Conservation (phyloP, 371 early-diverging fungal species). For the Rhizoclosmatium hyalinum region DNA sequence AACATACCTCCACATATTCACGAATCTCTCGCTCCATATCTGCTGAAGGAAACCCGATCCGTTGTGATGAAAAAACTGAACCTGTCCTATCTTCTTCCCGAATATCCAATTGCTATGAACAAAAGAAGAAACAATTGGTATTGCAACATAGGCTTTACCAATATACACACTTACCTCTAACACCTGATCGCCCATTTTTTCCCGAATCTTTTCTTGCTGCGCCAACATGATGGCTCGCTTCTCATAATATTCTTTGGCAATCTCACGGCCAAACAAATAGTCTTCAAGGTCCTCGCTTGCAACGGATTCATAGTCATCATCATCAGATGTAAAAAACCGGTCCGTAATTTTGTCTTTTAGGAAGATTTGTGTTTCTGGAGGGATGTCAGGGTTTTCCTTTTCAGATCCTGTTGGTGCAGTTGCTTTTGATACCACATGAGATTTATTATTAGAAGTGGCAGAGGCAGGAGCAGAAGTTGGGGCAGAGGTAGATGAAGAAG, state of each 20-base stretch:
- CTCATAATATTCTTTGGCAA: slow-evolving; percentile 37
- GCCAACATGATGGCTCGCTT: slow-evolving; percentile 30
- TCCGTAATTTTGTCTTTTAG: slow-evolving; percentile 33
- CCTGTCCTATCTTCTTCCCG: slow-evolving; percentile 13
- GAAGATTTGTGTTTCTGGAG: not conserved
- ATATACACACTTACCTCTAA: slow-evolving; percentile 11
- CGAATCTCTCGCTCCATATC: slow-evolving; percentile 2
- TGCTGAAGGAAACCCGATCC: slow-evolving; percentile 15
- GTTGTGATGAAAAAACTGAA: slow-evolving; percentile 13
- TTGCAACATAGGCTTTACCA: too few species aligned
- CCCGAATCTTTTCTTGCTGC: slow-evolving; percentile 20
- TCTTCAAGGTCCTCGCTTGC: slow-evolving; percentile 37
- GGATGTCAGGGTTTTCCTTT: not conserved
- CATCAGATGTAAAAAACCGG: slow-evolving; percentile 8
- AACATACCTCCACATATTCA: slow-evolving; percentile 5
- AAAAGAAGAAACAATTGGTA: not conserved
- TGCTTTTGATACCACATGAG: not conserved
- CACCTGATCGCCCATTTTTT: slow-evolving; percentile 23
- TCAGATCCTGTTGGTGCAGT: not conserved
- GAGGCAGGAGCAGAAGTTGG: not conserved
- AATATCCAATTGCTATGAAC: slow-evolving; percentile 10
- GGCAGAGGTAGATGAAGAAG: not conserved
- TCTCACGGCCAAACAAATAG: slow-evolving; percentile 41
- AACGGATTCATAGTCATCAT: slow-evolving; percentile 7
- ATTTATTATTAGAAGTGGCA: not conserved